Evolutionary conservation across 176 grass and related monocot species (phyloP).

Genomic region (Microstegium vimineum): DNA sequence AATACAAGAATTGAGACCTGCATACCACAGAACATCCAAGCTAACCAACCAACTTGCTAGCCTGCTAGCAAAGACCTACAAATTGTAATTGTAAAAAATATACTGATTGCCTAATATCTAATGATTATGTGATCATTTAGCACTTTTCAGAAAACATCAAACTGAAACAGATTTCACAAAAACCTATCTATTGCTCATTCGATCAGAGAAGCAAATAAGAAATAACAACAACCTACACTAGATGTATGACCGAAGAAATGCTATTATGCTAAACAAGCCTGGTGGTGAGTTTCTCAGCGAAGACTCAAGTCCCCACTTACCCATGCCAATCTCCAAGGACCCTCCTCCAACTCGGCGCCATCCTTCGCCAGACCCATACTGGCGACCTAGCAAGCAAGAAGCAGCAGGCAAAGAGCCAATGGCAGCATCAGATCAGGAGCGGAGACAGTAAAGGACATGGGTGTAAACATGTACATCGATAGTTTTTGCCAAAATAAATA

Average conservation of each 20-base stretch:
- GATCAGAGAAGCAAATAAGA: background rate
- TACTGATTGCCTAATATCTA: background rate
- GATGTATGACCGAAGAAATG: background rate
- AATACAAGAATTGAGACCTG: background rate
- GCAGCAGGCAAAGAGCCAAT: background rate
- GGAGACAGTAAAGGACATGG: too few relatives aligned
- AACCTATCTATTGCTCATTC: background rate
- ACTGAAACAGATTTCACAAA: background rate
- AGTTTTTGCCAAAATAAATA: background rate
- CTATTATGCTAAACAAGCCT: background rate
- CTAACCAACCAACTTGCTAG: background rate
- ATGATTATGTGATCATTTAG: background rate
- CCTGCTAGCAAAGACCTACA: background rate
- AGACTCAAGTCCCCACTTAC: conserved; percentile 21
- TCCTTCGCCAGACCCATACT: conserved; percentile 57
- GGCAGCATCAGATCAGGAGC: background rate
- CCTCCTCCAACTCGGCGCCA: conserved; percentile 64
- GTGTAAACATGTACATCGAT: background rate
- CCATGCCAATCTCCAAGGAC: conserved; percentile 81
- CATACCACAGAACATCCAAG: background rate
- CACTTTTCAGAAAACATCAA: background rate
- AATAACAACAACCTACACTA: background rate
- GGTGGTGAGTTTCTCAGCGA: background rate
- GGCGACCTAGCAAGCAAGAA: conserved; percentile 6
- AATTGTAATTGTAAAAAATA: background rate